These are phyloP conservation scores for Ceratocystis alfenasii DNA, from an alignment of 2,329 filamentous ascomycete genomes.

Conservation along the genomic window DNA sequence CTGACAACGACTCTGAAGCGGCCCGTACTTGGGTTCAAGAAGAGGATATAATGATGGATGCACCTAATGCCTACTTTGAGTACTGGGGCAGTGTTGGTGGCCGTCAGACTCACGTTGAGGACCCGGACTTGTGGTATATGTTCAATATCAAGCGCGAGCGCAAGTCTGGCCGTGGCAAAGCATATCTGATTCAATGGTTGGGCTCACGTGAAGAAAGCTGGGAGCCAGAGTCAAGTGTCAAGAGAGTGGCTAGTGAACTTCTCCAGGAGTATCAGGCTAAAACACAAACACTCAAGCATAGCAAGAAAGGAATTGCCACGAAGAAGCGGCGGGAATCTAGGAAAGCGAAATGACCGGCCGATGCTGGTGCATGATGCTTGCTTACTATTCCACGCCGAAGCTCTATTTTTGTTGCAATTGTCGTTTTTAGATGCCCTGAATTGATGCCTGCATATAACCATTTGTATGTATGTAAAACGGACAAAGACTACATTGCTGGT, in stretches of 20 bases:
- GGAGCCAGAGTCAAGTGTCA: conserved; percentile 17
- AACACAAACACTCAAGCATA: neutral
- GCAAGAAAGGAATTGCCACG: neutral
- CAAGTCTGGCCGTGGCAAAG: conserved; percentile 2
- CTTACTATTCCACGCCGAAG: too few species aligned
- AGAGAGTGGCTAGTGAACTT: conserved; percentile 9
- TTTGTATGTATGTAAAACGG: too few species aligned
- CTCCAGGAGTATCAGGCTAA: conserved; percentile 14
- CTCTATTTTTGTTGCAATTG: too few species aligned
- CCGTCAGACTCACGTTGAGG: conserved; percentile 17
- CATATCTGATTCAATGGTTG: conserved; percentile 18
- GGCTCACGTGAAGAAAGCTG: conserved; percentile 20
- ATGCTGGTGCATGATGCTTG: neutral
- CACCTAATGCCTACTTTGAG: conserved; percentile 15
- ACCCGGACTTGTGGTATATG: conserved; percentile 21
- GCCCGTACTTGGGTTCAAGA: conserved; percentile 13
- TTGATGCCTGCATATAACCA: too few species aligned
- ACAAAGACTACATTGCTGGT: too few species aligned
- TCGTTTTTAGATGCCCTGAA: too few species aligned
- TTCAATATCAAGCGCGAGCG: conserved; percentile 18
- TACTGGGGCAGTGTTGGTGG: conserved; percentile 19
- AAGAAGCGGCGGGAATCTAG: neutral
- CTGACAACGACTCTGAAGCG: neutral
- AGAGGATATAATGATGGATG: conserved; percentile 19
- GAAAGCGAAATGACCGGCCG: neutral